phyloP scores from a whole-genome alignment of 208 protist species.

The Porcisia hertigi region DNA sequence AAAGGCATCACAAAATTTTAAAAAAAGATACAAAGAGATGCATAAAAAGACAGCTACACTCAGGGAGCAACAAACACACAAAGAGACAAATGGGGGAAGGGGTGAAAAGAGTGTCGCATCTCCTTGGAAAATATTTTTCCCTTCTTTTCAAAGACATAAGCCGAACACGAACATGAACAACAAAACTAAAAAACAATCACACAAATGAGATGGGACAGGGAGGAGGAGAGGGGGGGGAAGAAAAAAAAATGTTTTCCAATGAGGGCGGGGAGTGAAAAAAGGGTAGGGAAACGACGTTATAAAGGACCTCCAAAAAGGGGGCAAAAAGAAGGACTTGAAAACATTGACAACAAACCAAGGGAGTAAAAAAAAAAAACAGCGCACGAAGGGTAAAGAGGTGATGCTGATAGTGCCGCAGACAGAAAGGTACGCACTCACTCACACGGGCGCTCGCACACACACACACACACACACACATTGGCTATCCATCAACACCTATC shows the following conservation, averaged over 20 bases:
- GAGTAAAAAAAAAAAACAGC: not conserved
- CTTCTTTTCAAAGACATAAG: not conserved
- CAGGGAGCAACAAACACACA: not conserved
- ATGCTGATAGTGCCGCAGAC: not conserved
- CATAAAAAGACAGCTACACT: not conserved
- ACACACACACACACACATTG: not conserved
- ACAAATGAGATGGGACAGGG: too few species aligned
- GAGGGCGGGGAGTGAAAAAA: too few species aligned
- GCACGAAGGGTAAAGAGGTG: not conserved
- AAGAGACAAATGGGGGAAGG: not conserved
- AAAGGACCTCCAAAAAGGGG: not conserved
- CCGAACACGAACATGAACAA: too few species aligned
- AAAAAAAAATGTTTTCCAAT: too few species aligned
- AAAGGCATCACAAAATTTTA: too few species aligned
- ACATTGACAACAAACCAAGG: not conserved
- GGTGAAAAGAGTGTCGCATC: not conserved
- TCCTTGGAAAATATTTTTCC: not conserved
- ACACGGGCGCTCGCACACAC: not conserved
- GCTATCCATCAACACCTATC: too few species aligned
- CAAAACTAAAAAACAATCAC: too few species aligned
- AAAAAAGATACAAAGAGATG: not conserved
- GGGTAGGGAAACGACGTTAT: not conserved
- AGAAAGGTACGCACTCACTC: not conserved
- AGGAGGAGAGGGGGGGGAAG: too few species aligned
- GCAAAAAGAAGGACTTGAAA: conserved; percentile 11